These are phyloP conservation scores for Ogataea sp. DNA, from an alignment of 805 yeast genomes.

Conservation along the genomic window DNA sequence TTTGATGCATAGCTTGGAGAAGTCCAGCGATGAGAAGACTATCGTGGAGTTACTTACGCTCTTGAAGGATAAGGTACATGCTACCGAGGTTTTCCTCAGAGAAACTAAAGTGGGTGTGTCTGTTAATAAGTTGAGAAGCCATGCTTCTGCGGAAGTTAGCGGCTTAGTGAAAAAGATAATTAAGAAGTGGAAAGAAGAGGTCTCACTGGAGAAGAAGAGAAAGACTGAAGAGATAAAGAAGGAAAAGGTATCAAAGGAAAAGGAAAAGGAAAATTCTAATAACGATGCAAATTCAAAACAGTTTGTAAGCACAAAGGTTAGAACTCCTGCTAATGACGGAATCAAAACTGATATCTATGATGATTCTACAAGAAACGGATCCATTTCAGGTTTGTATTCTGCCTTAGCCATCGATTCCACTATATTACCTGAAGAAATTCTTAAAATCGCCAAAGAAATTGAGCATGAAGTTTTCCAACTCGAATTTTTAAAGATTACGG, in stretches of 20 bases:
- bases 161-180: slow-evolving; percentile 75
- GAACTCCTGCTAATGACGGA: slow-evolving; percentile 79
- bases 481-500: slow-evolving; percentile 49
- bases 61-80: slow-evolving; percentile 64
- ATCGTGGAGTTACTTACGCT: slow-evolving; percentile 58
- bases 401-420: slow-evolving; percentile 80
- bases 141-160: slow-evolving; percentile 58
- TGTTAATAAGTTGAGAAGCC: slow-evolving; percentile 78
- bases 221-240: neutral
- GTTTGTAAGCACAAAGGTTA: slow-evolving; percentile 44
- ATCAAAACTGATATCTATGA: slow-evolving; percentile 61
- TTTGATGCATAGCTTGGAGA: slow-evolving; percentile 66
- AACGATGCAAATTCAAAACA: slow-evolving; percentile 22
- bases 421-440: slow-evolving; percentile 39
- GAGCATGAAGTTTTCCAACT: slow-evolving; percentile 63
- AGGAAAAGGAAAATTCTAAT: slow-evolving; percentile 6
- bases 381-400: slow-evolving; percentile 76
- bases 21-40: slow-evolving; percentile 55
- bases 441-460: slow-evolving; percentile 58
- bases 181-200: slow-evolving; percentile 84
- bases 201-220: slow-evolving; percentile 52
- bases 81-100: slow-evolving; percentile 78
- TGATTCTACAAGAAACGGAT: slow-evolving; percentile 75
- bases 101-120: slow-evolving; percentile 97
- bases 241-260: slow-evolving; percentile 8